Conservation (phyloP, 371 early-diverging fungal species). For the Chytridiales sp. region DNA sequence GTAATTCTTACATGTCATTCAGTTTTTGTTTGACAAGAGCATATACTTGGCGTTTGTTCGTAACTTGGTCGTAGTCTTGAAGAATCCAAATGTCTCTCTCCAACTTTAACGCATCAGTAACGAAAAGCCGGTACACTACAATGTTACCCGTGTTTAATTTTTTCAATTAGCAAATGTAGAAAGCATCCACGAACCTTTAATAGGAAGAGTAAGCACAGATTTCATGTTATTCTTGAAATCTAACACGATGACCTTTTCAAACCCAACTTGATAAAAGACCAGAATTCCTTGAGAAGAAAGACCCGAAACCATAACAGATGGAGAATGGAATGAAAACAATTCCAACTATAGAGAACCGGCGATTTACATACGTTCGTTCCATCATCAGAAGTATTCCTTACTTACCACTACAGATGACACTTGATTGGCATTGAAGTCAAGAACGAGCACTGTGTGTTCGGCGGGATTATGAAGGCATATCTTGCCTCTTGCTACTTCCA, state of each 20-base stretch:
- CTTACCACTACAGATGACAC: conserved; percentile 15
- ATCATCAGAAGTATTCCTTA: too few species aligned
- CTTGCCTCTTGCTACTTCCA: conserved; percentile 45
- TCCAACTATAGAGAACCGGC: not conserved
- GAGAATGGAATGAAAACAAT: not conserved
- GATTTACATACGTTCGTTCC: not conserved
- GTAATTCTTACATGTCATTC: too few species aligned
- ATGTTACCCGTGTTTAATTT: too few species aligned
- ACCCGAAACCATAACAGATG: not conserved
- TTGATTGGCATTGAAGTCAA: conserved; percentile 58
- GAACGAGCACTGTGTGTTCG: conserved; percentile 63
- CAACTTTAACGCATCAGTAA: not conserved
- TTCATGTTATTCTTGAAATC: conserved; percentile 63
- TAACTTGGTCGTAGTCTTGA: not conserved
- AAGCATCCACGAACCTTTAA: not conserved
- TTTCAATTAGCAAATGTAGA: too few species aligned
- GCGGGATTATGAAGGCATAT: conserved; percentile 68
- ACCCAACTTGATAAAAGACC: conserved; percentile 67
- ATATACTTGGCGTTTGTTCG: not conserved
- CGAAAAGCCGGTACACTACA: too few species aligned
- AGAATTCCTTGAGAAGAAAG: not conserved
- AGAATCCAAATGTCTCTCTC: not conserved
- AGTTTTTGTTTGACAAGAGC: too few species aligned
- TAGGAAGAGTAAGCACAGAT: conserved; percentile 9
- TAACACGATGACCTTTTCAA: conserved; percentile 54